phyloP scores from a whole-genome alignment of 106 monocot species.

The Dendrobium nobile region DNA sequence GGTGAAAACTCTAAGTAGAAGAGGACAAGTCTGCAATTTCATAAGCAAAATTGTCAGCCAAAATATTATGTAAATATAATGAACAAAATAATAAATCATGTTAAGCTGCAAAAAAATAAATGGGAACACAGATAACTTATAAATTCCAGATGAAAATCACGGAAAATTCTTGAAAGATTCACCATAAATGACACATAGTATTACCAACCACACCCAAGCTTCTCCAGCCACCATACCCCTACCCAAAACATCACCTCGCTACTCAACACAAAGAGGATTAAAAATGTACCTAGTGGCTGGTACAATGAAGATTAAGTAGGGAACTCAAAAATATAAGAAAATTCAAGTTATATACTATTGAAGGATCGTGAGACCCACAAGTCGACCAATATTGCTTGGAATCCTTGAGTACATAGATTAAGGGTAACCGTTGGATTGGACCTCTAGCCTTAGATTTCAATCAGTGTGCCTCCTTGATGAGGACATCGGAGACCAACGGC shows the following conservation, averaged over 20 bases:
- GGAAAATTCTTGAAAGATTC: neutral
- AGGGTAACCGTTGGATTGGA: no score
- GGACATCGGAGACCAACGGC: no score
- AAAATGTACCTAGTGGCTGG: neutral
- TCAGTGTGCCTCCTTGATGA: no score
- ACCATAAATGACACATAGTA: neutral
- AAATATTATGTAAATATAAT: neutral
- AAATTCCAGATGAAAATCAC: neutral
- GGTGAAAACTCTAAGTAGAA: slow-evolving; percentile 67
- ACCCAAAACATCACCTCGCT: no score
- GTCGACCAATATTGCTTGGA: no score
- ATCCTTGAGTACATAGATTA: no score
- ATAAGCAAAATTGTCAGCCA: neutral
- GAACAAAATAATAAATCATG: neutral
- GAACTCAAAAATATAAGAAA: neutral
- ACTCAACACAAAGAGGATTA: no score
- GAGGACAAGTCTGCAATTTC: slow-evolving; percentile 59
- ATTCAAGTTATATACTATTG: neutral
- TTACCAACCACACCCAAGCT: neutral
- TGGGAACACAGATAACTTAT: neutral
- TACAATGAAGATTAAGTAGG: neutral
- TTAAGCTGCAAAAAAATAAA: neutral
- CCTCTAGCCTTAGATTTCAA: no score
- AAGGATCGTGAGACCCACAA: no score
- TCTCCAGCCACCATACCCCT: neutral